Conservation (phyloP, 1,139 yeast species). For the Groenewaldozyma auringiensis region DNA sequence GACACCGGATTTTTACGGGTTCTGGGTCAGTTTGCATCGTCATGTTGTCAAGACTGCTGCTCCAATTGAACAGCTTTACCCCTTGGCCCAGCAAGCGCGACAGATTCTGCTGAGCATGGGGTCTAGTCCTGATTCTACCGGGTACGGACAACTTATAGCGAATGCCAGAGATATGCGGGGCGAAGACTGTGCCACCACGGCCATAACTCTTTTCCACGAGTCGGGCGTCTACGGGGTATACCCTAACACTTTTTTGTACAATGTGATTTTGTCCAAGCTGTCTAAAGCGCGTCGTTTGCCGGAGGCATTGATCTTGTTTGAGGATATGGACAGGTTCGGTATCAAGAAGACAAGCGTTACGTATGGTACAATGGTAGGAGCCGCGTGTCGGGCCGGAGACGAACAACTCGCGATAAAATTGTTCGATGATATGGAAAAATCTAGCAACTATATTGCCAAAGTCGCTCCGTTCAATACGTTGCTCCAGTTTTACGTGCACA, state of each 20-base stretch:
- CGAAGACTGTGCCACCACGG: conserved; percentile 24
- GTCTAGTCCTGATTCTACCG: conserved; percentile 32
- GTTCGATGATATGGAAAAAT: conserved; percentile 32
- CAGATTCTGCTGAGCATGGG: conserved; percentile 27
- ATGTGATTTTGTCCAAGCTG: conserved; percentile 32
- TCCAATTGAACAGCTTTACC: conserved; percentile 15
- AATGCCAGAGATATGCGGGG: conserved; percentile 25
- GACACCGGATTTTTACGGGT: conserved; percentile 22
- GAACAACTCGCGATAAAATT: conserved; percentile 29
- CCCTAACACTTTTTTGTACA: conserved; percentile 33
- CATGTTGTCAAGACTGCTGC: conserved; percentile 22
- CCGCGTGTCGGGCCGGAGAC: conserved; percentile 34
- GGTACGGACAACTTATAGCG: conserved; percentile 32
- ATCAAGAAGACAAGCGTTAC: conserved; percentile 30
- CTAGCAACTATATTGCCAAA: conserved; percentile 27
- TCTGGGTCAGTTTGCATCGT: conserved; percentile 26
- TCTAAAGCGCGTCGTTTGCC: conserved; percentile 32
- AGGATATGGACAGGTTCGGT: conserved; percentile 29
- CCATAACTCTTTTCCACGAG: conserved; percentile 31
- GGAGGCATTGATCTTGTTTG: conserved; percentile 28
- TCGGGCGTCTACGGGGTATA: conserved; percentile 26
- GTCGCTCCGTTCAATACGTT: conserved; percentile 36
- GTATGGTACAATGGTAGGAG: conserved; percentile 36
- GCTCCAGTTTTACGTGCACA: conserved; percentile 34
- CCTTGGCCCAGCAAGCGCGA: conserved; percentile 25